These are phyloP conservation scores for Apiotrichum gamsii DNA, from an alignment of 1,284 basidiomycete species.

Conservation along the genomic window DNA sequence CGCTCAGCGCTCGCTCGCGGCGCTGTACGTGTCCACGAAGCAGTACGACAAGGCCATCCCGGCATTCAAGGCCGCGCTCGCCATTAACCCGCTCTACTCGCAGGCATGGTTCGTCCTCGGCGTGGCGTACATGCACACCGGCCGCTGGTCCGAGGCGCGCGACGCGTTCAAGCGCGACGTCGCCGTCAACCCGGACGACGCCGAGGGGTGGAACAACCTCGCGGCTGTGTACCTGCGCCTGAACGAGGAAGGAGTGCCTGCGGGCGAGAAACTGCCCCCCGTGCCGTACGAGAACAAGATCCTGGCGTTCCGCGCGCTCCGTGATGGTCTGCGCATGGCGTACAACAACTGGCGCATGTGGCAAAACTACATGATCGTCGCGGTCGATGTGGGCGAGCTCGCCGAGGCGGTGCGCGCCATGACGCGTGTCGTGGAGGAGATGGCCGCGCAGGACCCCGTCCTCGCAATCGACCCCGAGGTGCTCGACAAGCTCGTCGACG, in stretches of 20 bases:
- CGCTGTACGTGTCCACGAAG: constrained; percentile 65
- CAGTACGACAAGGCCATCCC: constrained; percentile 62
- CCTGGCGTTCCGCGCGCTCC: constrained; percentile 89
- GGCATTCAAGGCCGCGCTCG: constrained; percentile 66
- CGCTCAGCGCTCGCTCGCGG: constrained; percentile 85
- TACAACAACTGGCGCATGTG: constrained; percentile 98
- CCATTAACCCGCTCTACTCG: constrained; percentile 81
- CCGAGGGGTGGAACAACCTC: constrained; percentile 96
- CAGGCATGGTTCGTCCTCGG: constrained; percentile 94
- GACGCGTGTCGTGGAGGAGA: constrained; percentile 71
- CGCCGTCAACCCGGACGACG: constrained; percentile 88
- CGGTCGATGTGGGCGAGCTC: constrained; percentile 87
- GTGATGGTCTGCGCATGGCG: constrained; percentile 73
- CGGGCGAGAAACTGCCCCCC: constrained; percentile 24
- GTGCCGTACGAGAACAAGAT: constrained; percentile 59
- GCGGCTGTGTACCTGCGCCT: constrained; percentile 89
- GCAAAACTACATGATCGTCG: constrained; percentile 94
- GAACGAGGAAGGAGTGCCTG: constrained; percentile 48
- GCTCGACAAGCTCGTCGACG: constrained; percentile 77
- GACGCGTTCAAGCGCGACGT: constrained; percentile 83
- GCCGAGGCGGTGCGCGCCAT: constrained; percentile 80
- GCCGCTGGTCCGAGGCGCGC: constrained; percentile 76
- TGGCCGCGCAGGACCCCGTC: constrained; percentile 57
- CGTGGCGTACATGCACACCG: constrained; percentile 72
- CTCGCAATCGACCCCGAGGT: constrained; percentile 73